phyloP scores from a whole-genome alignment of 1,139 yeast genomes.

The Sugiyamaella japonica region DNA sequence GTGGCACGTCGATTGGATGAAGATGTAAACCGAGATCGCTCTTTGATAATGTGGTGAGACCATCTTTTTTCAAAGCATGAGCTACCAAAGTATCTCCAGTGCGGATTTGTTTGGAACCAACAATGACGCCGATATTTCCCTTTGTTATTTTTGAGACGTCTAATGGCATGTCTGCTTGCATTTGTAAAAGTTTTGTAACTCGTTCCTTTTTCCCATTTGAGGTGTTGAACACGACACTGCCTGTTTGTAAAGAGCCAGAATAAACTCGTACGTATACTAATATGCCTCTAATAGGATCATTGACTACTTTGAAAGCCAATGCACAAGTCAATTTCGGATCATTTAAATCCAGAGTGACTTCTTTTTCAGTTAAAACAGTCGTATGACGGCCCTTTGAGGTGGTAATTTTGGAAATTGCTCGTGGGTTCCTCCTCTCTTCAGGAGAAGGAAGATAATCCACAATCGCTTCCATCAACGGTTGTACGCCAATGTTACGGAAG shows the following conservation, averaged over 20 bases:
- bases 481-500: constrained; percentile 89
- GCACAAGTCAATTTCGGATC: constrained; percentile 68
- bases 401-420: constrained; percentile 34
- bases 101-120: constrained; percentile 70
- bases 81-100: constrained; percentile 90
- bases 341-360: constrained; percentile 56
- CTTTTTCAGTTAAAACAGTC: constrained; percentile 46
- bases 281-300: constrained; percentile 75
- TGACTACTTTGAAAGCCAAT: constrained; percentile 85
- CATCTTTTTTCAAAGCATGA: constrained; percentile 52
- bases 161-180: constrained; percentile 87
- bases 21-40: constrained; percentile 50
- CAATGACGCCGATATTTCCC: constrained; percentile 90
- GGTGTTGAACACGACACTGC: constrained; percentile 64
- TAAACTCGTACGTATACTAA: constrained; percentile 88
- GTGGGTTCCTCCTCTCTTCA: constrained; percentile 59
- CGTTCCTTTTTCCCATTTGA: constrained; percentile 66
- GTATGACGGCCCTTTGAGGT: constrained; percentile 20
- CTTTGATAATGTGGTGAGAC: constrained; percentile 40
- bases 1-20: constrained; percentile 81
- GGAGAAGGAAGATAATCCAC: constrained; percentile 82
- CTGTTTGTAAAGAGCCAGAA: constrained; percentile 69
- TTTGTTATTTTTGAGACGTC: constrained; percentile 61
- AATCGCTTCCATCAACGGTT: constrained; percentile 85
- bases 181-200: constrained; percentile 66